phyloP scores from a whole-genome alignment of 306 rosid genomes.

The Glycine latifolia region DNA sequence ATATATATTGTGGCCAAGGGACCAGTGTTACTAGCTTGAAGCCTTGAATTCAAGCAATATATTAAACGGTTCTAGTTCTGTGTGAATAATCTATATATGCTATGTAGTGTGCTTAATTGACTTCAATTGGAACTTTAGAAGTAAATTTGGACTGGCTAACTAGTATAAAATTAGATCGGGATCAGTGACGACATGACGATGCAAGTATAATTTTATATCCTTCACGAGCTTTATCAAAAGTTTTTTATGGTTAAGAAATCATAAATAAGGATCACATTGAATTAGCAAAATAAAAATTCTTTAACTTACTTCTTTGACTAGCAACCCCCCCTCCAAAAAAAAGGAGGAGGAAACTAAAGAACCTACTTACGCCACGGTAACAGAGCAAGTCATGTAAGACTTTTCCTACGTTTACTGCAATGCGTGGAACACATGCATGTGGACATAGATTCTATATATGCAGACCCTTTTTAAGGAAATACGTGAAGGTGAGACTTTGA shows the following conservation, averaged over 20 bases:
- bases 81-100: constrained; percentile 2
- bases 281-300: not conserved
- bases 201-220: constrained; percentile 1
- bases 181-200: not conserved
- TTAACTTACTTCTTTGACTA: not conserved
- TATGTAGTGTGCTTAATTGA: not conserved
- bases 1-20: not conserved
- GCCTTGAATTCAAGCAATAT: not conserved
- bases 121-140: constrained; percentile 13
- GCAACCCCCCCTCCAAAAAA: not conserved
- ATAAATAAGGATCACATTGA: constrained; percentile 22
- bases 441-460: constrained; percentile 14
- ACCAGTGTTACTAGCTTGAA: constrained; percentile 12
- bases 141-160: constrained; percentile 33
- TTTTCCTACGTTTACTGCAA: constrained; percentile 41
- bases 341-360: not conserved
- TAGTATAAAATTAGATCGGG: constrained; percentile 31
- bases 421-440: constrained; percentile 22
- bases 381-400: constrained; percentile 39
- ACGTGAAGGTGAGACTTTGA: constrained; percentile 34
- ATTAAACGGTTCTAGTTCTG: not conserved
- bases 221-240: not conserved
- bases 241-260: not conserved
- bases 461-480: constrained; percentile 31
- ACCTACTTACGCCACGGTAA: not conserved